Conservation (phyloP, 768 basidiomycete genomes). For the Dentipellis fragilis region DNA sequence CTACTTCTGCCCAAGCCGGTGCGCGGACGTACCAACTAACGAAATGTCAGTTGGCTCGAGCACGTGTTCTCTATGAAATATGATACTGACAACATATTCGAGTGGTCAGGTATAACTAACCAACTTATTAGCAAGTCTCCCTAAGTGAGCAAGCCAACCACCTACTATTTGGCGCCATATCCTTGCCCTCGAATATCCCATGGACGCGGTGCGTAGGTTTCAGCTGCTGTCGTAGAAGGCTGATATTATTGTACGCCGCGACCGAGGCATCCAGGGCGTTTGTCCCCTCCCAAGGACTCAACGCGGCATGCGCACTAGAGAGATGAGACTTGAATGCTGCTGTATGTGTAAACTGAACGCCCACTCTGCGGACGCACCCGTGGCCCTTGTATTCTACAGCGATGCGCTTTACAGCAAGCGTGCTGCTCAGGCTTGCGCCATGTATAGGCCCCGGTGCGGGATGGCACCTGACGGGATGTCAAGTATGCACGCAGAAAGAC, state of each 20-base stretch:
- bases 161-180: constrained; percentile 68
- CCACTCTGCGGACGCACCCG: constrained; percentile 34
- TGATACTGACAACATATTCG: constrained; percentile 50
- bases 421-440: constrained; percentile 55
- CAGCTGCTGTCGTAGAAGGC: constrained; percentile 74
- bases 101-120: constrained; percentile 75
- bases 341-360: no score
- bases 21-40: constrained; percentile 65
- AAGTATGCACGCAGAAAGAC: not conserved
- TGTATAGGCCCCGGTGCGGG: constrained; percentile 69
- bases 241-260: constrained; percentile 70
- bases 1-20: constrained; percentile 51
- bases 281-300: constrained; percentile 77
- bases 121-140: not conserved
- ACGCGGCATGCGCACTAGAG: constrained; percentile 61
- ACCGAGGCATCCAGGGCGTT: constrained; percentile 87
- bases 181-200: constrained; percentile 65
- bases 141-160: constrained; percentile 14
- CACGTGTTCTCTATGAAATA: no score
- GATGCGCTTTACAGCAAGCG: constrained; percentile 51
- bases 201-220: constrained; percentile 71
- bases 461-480: constrained; percentile 48
- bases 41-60: not conserved
- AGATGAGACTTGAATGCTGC: no score
- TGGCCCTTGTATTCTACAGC: constrained; percentile 63